A percentile compares a stretch with the other conserved stretches of the same genome.
These are phyloP conservation scores for Cyanidiococcus yangmingshanensis DNA, from an alignment of 23 red algal species.

Conservation along the genomic window DNA sequence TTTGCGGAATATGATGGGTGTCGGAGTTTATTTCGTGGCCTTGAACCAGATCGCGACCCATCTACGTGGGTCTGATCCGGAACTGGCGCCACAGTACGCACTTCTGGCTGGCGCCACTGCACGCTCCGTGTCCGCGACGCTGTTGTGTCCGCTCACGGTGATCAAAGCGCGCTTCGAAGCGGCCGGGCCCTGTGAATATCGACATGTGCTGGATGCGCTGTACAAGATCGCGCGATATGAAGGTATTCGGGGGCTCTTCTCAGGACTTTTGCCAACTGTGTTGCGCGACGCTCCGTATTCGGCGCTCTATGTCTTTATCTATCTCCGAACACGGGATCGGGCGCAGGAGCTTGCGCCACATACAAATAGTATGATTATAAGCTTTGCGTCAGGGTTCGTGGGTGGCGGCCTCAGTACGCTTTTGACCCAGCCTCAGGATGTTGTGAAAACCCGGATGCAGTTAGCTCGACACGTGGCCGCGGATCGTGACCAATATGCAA, in stretches of 20 bases:
- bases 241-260: conserved; percentile 59
- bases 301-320: conserved; percentile 86
- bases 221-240: conserved; percentile 47
- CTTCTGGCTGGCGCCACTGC: conserved; percentile 69
- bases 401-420: conserved; percentile 78
- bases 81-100: conserved; percentile 39
- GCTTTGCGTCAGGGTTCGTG: conserved; percentile 58
- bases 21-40: conserved; percentile 77
- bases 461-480: conserved; percentile 22
- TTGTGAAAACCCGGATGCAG: conserved; percentile 94
- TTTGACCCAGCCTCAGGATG: conserved; percentile 87
- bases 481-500: conserved; percentile 20
- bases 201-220: conserved; percentile 45
- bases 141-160: conserved; percentile 73
- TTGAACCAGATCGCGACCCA: conserved; percentile 44
- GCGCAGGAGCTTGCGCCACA: neutral
- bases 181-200: conserved; percentile 38
- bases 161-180: conserved; percentile 89
- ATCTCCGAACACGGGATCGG: conserved; percentile 38
- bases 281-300: conserved; percentile 77
- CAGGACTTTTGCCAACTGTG: conserved; percentile 70
- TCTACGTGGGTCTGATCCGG: conserved; percentile 35
- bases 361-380: conserved; percentile 33
- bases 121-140: conserved; percentile 56
- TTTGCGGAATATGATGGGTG: conserved; percentile 70